These are phyloP conservation scores for Thinopyrum elongatum DNA, from an alignment of 176 grass and related monocot genomes.

Conservation along the genomic window DNA sequence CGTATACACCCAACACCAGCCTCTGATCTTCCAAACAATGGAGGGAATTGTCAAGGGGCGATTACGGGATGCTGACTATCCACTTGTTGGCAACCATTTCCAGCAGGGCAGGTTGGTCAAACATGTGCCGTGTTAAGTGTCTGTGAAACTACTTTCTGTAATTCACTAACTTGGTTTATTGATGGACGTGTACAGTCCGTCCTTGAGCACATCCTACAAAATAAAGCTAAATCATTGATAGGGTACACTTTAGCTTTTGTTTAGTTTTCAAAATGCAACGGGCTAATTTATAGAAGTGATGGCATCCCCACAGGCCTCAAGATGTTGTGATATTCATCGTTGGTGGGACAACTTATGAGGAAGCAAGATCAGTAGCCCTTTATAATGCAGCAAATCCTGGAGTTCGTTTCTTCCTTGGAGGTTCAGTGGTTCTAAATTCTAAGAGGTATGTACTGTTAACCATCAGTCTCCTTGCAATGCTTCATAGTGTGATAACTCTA, in stretches of 20 bases:
- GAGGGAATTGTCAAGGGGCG: conserved; percentile 90
- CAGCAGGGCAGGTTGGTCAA: conserved; percentile 83
- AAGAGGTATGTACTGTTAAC: conserved; percentile 52
- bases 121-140: conserved; percentile 1
- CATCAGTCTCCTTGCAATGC: not conserved
- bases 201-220: not conserved
- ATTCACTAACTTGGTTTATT: not conserved
- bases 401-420: conserved; percentile 93
- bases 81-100: conserved; percentile 90
- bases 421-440: conserved; percentile 85
- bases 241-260: not conserved
- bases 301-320: conserved; percentile 66
- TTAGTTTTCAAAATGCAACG: conserved; percentile 2
- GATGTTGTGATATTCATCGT: conserved; percentile 98
- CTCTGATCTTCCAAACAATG: conserved; percentile 95
- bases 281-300: conserved; percentile 18
- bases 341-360: conserved; percentile 96
- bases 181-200: not conserved
- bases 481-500: not conserved
- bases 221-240: not conserved
- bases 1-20: conserved; percentile 96
- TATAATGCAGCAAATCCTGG: conserved; percentile 76
- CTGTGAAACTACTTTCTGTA: conserved; percentile 21
- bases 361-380: conserved; percentile 80
- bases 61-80: conserved; percentile 92